Conservation (phyloP, 164 flowering plant species). For the Nymphaea colorata region DNA sequence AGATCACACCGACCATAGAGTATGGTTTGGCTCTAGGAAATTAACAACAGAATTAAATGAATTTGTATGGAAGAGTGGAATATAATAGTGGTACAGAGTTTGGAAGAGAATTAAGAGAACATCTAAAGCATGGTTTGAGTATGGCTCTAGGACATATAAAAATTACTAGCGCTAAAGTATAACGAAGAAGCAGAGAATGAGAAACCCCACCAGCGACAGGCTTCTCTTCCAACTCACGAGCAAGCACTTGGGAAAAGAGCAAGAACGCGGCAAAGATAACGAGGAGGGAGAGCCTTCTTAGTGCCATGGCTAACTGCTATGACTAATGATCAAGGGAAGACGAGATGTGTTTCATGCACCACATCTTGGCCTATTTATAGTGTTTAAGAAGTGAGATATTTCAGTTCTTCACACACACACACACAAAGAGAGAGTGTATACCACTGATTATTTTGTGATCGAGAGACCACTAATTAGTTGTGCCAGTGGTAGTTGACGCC, state of each 20-base stretch:
- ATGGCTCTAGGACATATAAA: too few relatives aligned
- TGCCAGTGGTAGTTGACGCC: too few relatives aligned
- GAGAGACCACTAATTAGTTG: too few relatives aligned
- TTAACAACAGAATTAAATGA: too few relatives aligned
- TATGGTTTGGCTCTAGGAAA: too few relatives aligned
- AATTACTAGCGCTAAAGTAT: too few relatives aligned
- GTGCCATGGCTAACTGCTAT: not conserved
- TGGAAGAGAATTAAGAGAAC: too few relatives aligned
- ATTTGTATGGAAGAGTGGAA: too few relatives aligned
- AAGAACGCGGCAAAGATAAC: not conserved
- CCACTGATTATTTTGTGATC: too few relatives aligned
- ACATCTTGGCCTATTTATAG: not conserved
- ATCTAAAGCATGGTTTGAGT: too few relatives aligned
- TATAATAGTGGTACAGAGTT: too few relatives aligned
- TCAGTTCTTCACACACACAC: not conserved
- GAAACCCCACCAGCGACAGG: not conserved
- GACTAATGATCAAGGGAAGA: not conserved
- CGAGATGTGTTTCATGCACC: not conserved
- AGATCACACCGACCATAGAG: too few relatives aligned
- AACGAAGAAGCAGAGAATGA: not conserved
- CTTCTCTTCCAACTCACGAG: not conserved
- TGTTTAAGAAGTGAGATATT: not conserved
- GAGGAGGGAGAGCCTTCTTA: not conserved
- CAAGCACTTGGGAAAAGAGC: not conserved
- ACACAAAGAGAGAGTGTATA: not conserved